Evolutionary conservation across 306 rosid species (phyloP).

Genomic region (Lathyrus sativus): DNA sequence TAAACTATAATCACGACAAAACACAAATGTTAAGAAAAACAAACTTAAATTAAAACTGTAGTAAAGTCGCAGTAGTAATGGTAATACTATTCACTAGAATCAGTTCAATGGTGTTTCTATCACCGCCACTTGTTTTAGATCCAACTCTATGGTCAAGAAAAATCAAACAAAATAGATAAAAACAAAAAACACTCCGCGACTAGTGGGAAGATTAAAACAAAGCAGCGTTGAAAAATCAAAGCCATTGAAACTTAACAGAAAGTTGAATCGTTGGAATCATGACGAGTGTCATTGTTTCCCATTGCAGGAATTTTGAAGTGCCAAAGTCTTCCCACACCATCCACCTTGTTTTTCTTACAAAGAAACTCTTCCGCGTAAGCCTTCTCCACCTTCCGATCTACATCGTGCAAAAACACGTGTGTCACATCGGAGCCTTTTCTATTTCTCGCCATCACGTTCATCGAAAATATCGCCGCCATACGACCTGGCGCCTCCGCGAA

Average conservation of each 20-base stretch:
- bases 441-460: constrained; percentile 72
- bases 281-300: constrained; percentile 33
- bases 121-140: not conserved
- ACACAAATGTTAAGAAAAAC: not conserved
- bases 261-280: not conserved
- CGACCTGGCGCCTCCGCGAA: constrained; percentile 81
- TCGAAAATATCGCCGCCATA: constrained; percentile 81
- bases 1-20: not conserved
- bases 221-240: not conserved
- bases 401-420: constrained; percentile 82
- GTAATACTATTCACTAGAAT: not conserved
- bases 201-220: too few relatives aligned
- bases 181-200: too few relatives aligned
- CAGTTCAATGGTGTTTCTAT: not conserved
- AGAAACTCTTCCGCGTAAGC: constrained; percentile 70
- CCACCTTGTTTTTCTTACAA: constrained; percentile 62
- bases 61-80: not conserved
- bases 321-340: constrained; percentile 77
- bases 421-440: constrained; percentile 76
- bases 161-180: not conserved
- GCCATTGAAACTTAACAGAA: constrained; percentile 46
- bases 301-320: constrained; percentile 69
- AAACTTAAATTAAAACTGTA: not conserved
- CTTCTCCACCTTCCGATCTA: constrained; percentile 81
- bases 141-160: not conserved